These are phyloP conservation scores for Syzygium oleosum DNA, from an alignment of 345 rosid genomes.

Conservation along the genomic window DNA sequence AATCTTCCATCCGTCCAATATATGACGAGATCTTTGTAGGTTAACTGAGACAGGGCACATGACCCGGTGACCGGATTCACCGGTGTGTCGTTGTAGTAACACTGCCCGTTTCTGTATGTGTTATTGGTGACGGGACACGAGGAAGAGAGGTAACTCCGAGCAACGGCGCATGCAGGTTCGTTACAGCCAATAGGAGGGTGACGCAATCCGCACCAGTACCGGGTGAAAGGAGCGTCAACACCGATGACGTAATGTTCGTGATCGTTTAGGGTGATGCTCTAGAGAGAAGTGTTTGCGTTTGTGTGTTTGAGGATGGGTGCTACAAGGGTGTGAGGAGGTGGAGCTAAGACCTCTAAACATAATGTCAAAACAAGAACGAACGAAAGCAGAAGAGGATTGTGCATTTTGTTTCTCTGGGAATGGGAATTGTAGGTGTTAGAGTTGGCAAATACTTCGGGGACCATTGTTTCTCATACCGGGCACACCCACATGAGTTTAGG, in stretches of 20 bases:
- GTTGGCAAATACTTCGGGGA: too few relatives aligned
- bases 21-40: not conserved
- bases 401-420: not conserved
- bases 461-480: too few relatives aligned
- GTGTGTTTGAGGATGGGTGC: not conserved
- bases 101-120: not conserved
- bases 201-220: not conserved
- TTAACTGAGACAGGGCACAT: not conserved
- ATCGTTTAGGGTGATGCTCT: not conserved
- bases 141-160: not conserved
- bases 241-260: not conserved
- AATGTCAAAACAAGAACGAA: not conserved
- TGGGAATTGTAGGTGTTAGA: too few relatives aligned
- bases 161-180: not conserved
- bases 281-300: not conserved
- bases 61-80: not conserved
- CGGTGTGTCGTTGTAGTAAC: not conserved
- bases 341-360: not conserved
- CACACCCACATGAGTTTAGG: too few relatives aligned
- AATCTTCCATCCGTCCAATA: not conserved
- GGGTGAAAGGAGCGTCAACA: not conserved
- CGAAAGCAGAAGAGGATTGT: too few relatives aligned
- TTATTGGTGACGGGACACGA: not conserved
- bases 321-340: not conserved
- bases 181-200: not conserved